A percentile compares a stretch with the other conserved stretches of the same genome.
These are phyloP conservation scores for Heterobasidion annosum DNA, from an alignment of 1,284 basidiomycete species.

Conservation along the genomic window DNA sequence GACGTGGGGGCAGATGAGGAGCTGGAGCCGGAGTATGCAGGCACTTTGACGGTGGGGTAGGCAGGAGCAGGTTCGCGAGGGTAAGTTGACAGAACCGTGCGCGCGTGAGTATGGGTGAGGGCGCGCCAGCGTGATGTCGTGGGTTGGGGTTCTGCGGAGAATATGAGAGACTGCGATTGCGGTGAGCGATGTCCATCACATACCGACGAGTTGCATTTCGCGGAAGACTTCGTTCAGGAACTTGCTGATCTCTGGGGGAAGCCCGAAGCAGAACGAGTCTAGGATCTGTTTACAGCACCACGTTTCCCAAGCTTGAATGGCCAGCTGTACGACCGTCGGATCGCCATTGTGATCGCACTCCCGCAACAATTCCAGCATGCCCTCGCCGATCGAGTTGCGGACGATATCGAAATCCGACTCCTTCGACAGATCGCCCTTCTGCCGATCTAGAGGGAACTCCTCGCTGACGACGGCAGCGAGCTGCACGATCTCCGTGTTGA, in stretches of 20 bases:
- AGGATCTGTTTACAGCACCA: conserved; percentile 24
- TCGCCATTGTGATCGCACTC: conserved; percentile 22
- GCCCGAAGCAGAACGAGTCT: conserved; percentile 26
- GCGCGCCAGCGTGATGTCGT: conserved; percentile 29
- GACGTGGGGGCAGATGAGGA: conserved; percentile 13
- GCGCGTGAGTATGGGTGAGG: conserved; percentile 23
- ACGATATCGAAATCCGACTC: conserved; percentile 22
- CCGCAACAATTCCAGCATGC: conserved; percentile 19
- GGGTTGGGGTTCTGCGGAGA: conserved; percentile 23
- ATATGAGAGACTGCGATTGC: background rate
- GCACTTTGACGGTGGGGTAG: conserved; percentile 10
- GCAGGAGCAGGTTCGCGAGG: conserved; percentile 5
- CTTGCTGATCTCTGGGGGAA: conserved; percentile 23
- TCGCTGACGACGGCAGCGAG: conserved; percentile 26
- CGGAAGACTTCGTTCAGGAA: conserved; percentile 23
- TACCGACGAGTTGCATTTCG: conserved; percentile 24
- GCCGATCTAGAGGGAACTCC: conserved; percentile 20
- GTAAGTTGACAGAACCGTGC: conserved; percentile 15
- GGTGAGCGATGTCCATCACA: conserved; percentile 5
- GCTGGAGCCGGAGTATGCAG: conserved; percentile 13
- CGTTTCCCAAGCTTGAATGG: conserved; percentile 30
- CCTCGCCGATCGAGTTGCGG: conserved; percentile 19
- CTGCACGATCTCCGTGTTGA: conserved; percentile 28
- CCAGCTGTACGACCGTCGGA: conserved; percentile 28
- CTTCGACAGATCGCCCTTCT: conserved; percentile 14